phyloP scores from a whole-genome alignment of 805 yeast genomes.

The Kodamaea nitidulidarum region DNA sequence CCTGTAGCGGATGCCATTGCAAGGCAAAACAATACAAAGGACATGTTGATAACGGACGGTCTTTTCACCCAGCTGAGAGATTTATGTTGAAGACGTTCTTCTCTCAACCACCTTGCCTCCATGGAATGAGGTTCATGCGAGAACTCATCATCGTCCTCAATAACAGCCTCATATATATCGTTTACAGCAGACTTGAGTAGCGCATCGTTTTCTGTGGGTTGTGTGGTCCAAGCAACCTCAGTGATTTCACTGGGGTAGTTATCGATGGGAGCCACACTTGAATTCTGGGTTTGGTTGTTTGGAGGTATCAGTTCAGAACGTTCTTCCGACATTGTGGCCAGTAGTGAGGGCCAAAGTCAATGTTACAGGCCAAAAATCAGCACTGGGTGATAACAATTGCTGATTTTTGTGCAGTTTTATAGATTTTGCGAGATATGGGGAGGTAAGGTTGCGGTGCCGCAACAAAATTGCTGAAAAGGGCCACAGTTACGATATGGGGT shows the following conservation, averaged over 20 bases:
- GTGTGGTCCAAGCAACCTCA: background rate
- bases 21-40: slow-evolving; percentile 37
- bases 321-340: no score
- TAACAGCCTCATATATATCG: slow-evolving; percentile 39
- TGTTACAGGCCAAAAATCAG: no score
- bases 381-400: no score
- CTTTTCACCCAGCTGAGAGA: slow-evolving; percentile 50
- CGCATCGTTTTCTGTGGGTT: slow-evolving; percentile 1
- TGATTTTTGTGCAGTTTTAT: no score
- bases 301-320: background rate
- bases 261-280: background rate
- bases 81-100: slow-evolving; percentile 22
- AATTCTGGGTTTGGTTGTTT: background rate
- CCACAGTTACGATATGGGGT: no score
- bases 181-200: slow-evolving; percentile 27
- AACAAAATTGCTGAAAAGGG: no score
- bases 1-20: slow-evolving; percentile 39
- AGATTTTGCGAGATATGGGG: no score
- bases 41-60: slow-evolving; percentile 53
- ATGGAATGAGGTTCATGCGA: slow-evolving; percentile 32
- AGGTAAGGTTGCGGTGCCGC: no score
- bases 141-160: slow-evolving; percentile 33
- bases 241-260: background rate
- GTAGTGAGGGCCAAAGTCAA: no score
- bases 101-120: slow-evolving; percentile 44